These are phyloP conservation scores for Naematelia aurantialba DNA, from an alignment of 768 basidiomycete species.

Conservation along the genomic window DNA sequence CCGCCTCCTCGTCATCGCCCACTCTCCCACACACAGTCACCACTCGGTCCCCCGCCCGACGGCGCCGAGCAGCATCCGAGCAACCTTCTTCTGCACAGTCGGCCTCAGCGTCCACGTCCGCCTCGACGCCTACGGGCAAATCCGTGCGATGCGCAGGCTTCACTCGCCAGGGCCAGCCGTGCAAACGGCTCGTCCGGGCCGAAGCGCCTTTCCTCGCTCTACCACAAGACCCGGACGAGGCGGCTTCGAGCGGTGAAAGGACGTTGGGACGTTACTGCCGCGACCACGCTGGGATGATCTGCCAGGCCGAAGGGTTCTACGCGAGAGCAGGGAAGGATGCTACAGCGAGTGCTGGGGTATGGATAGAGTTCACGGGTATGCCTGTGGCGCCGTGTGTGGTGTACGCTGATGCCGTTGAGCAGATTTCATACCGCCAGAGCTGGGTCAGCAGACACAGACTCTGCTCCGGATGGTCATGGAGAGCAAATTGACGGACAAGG, in stretches of 20 bases:
- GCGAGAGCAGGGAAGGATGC: conserved; percentile 18
- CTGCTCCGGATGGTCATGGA: conserved; percentile 47
- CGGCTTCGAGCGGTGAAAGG: not conserved
- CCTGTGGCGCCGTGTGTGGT: too few relatives aligned
- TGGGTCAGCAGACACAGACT: conserved; percentile 47
- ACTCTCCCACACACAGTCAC: conserved; percentile 12
- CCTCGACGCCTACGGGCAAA: not conserved
- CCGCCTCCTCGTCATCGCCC: not conserved
- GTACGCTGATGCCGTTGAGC: not conserved
- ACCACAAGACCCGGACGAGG: conserved; percentile 4
- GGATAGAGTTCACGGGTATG: conserved; percentile 44
- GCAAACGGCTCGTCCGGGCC: conserved; percentile 41
- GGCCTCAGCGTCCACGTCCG: not conserved
- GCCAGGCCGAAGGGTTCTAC: conserved; percentile 45
- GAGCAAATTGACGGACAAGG: conserved; percentile 40
- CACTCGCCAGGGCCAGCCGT: conserved; percentile 41
- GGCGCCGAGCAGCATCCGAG: conserved; percentile 23
- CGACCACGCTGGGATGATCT: conserved; percentile 48
- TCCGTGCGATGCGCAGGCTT: conserved; percentile 43
- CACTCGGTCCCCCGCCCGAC: conserved; percentile 22
- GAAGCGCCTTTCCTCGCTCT: conserved; percentile 34
- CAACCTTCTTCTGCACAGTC: conserved; percentile 4
- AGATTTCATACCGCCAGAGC: conserved; percentile 43
- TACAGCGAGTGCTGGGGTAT: conserved; percentile 13
- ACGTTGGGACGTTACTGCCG: conserved; percentile 37